Conservation (phyloP, 768 basidiomycete species). For the Hygrophorus pudorinus region DNA sequence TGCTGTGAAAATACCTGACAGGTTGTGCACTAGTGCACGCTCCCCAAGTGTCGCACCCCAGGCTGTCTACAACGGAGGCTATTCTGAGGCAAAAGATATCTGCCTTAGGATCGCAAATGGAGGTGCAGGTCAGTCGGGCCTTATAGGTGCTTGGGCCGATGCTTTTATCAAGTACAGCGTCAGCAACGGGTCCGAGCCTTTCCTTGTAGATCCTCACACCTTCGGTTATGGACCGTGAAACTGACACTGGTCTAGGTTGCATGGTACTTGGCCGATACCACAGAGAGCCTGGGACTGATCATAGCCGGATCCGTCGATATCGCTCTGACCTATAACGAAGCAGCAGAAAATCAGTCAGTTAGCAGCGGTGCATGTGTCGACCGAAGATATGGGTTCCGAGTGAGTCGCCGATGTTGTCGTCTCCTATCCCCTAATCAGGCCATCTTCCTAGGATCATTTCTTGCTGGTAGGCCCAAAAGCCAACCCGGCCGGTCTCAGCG, state of each 20-base stretch:
- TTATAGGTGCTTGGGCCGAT: slow-evolving; percentile 37
- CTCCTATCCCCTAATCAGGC: not conserved
- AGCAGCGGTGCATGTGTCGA: slow-evolving; percentile 21
- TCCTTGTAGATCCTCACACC: slow-evolving; percentile 19
- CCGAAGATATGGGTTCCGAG: slow-evolving; percentile 33
- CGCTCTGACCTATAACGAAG: slow-evolving; percentile 43
- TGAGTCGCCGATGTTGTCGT: slow-evolving; percentile 18
- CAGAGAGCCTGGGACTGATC: slow-evolving; percentile 35
- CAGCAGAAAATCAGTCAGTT: slow-evolving; percentile 33
- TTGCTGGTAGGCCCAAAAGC: slow-evolving; percentile 35
- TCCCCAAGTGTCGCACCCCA: slow-evolving; percentile 5
- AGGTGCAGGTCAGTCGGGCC: slow-evolving; percentile 40
- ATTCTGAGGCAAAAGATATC: slow-evolving; percentile 21
- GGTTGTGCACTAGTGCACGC: no score
- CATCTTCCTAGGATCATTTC: slow-evolving; percentile 35
- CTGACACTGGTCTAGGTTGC: slow-evolving; percentile 27
- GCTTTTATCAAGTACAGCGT: slow-evolving; percentile 33
- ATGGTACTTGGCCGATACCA: slow-evolving; percentile 51
- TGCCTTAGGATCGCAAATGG: slow-evolving; percentile 39
- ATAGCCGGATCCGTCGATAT: slow-evolving; percentile 34
- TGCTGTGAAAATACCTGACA: no score
- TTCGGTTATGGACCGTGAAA: not conserved
- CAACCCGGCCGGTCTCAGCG: slow-evolving; percentile 32
- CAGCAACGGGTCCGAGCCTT: slow-evolving; percentile 20
- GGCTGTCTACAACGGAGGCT: slow-evolving; percentile 32